Evolutionary conservation across 176 grass and related monocot species (phyloP).

Genomic region (Triticum urartu): DNA sequence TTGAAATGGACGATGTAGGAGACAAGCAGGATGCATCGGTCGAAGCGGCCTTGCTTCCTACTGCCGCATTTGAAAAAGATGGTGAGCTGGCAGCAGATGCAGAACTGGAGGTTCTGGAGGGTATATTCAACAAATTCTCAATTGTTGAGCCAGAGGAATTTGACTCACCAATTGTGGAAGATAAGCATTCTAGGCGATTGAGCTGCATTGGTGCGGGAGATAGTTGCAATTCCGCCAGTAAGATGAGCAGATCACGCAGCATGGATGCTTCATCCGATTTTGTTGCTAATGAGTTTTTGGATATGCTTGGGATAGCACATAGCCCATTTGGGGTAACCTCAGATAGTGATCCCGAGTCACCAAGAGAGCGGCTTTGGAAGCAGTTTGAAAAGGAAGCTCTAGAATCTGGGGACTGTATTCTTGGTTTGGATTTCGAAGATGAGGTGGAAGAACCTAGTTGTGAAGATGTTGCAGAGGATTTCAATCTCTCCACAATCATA

Average conservation of each 20-base stretch:
- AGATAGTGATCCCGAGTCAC: constrained; percentile 72
- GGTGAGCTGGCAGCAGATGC: constrained; percentile 32
- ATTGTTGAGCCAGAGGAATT: constrained; percentile 50
- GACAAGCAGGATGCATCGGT: neutral
- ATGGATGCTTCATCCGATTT: constrained; percentile 68
- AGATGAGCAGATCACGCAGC: constrained; percentile 59
- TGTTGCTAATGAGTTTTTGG: constrained; percentile 84
- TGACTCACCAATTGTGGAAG: constrained; percentile 45
- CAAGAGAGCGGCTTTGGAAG: constrained; percentile 79
- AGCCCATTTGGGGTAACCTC: constrained; percentile 62
- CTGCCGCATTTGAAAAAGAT: neutral
- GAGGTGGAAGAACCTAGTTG: constrained; percentile 31
- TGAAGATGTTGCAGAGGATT: constrained; percentile 47
- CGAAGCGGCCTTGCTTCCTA: neutral
- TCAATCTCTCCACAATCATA: constrained; percentile 72
- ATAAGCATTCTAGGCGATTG: constrained; percentile 41
- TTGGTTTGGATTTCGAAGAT: constrained; percentile 60
- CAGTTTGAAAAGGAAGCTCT: constrained; percentile 93
- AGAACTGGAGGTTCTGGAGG: constrained; percentile 48
- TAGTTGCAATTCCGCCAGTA: constrained; percentile 39
- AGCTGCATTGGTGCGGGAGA: constrained; percentile 42
- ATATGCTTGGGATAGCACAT: constrained; percentile 78
- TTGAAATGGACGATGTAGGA: constrained; percentile 13
- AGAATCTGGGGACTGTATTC: constrained; percentile 54
- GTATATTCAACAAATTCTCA: constrained; percentile 54